Conservation (phyloP, 192 early-diverging fungal species). For the Bifiguratus adelaidae region DNA sequence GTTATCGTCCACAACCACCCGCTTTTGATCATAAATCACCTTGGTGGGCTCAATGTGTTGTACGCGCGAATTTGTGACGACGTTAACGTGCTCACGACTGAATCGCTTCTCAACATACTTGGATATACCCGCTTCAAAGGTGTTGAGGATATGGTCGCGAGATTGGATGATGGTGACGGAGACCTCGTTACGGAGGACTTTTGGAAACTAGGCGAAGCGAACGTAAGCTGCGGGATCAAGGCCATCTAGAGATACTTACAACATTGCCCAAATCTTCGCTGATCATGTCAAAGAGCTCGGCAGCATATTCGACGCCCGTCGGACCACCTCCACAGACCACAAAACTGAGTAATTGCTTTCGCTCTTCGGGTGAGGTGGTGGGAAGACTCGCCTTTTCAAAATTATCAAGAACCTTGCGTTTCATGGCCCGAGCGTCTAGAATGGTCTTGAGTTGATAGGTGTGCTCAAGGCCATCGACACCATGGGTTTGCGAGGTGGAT, state of each 20-base stretch:
- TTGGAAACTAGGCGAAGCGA: constrained; percentile 49
- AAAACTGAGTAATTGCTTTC: constrained; percentile 51
- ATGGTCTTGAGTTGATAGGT: constrained; percentile 52
- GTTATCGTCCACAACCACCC: too few species aligned
- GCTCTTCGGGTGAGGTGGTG: constrained; percentile 41
- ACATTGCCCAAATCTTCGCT: constrained; percentile 46
- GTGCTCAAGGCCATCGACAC: constrained; percentile 55
- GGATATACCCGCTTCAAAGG: constrained; percentile 55
- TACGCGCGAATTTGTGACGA: constrained; percentile 60
- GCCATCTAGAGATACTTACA: constrained; percentile 18
- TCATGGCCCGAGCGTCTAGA: constrained; percentile 47
- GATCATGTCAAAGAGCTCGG: constrained; percentile 40
- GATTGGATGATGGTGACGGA: constrained; percentile 54
- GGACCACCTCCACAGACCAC: constrained; percentile 68
- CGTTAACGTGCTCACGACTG: constrained; percentile 46
- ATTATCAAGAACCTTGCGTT: constrained; percentile 44
- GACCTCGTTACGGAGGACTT: constrained; percentile 39
- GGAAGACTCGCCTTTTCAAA: constrained; percentile 60
- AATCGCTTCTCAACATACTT: constrained; percentile 55
- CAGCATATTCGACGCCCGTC: constrained; percentile 58
- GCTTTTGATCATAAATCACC: constrained; percentile 43
- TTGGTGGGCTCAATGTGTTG: constrained; percentile 36
- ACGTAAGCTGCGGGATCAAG: background rate
- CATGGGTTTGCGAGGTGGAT: constrained; percentile 43
- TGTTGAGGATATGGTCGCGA: constrained; percentile 63